Evolutionary conservation across 768 basidiomycete species (phyloP).

Genomic region (Mycena olivaceomarginata): DNA sequence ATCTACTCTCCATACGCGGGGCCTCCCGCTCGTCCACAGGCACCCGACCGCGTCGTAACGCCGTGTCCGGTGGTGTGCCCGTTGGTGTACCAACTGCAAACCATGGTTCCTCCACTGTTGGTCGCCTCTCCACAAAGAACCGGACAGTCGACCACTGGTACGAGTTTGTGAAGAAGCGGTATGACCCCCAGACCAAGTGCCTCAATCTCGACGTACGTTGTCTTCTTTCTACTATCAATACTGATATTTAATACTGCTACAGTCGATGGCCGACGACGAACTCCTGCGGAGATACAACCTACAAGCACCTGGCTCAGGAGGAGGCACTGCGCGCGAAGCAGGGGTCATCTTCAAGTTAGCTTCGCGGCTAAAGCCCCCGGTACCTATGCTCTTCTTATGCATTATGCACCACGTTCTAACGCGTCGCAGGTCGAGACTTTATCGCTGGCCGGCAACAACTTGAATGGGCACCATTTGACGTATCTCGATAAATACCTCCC

Average conservation of each 20-base stretch:
- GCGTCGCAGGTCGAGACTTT: slow-evolving; percentile 80
- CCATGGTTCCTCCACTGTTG: slow-evolving; percentile 39
- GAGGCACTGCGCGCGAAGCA: slow-evolving; percentile 79
- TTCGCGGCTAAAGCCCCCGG: slow-evolving; percentile 84
- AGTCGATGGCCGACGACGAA: slow-evolving; percentile 90
- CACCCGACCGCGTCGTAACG: slow-evolving; percentile 78
- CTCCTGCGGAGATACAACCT: slow-evolving; percentile 84
- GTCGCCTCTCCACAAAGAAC: slow-evolving; percentile 49
- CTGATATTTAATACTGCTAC: slow-evolving; percentile 42
- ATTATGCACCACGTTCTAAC: slow-evolving; percentile 8
- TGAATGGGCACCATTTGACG: slow-evolving; percentile 74
- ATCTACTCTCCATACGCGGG: slow-evolving; percentile 80
- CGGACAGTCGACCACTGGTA: slow-evolving; percentile 80
- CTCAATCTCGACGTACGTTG: slow-evolving; percentile 88
- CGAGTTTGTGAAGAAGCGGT: slow-evolving; percentile 84
- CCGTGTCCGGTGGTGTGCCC: slow-evolving; percentile 58
- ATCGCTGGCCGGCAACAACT: slow-evolving; percentile 87
- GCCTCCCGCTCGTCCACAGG: slow-evolving; percentile 71
- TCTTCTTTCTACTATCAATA: background rate
- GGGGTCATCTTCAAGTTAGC: slow-evolving; percentile 95
- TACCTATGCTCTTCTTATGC: slow-evolving; percentile 54
- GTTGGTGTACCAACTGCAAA: slow-evolving; percentile 40
- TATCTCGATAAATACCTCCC: slow-evolving; percentile 86
- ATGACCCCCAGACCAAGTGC: slow-evolving; percentile 80
- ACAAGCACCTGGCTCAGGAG: slow-evolving; percentile 79